These are phyloP conservation scores for Saturnispora besseyi DNA, from an alignment of 805 yeast species.

Conservation along the genomic window DNA sequence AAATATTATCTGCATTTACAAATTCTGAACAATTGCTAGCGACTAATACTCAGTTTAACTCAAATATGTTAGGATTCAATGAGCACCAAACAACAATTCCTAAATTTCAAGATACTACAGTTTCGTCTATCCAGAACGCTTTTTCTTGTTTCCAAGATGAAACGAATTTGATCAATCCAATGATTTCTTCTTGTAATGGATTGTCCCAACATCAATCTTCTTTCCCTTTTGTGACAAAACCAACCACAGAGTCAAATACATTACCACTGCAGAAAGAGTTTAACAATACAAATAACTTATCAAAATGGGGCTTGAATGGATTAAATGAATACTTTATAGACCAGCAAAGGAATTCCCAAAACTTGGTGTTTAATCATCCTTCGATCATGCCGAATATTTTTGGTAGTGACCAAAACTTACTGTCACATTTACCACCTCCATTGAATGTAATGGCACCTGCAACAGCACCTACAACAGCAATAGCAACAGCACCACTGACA, in stretches of 20 bases:
- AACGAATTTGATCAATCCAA: not conserved
- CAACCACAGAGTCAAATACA: not conserved
- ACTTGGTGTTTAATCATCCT: not conserved
- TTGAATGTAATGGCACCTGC: conserved; percentile 5
- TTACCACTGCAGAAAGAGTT: not conserved
- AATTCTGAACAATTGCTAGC: too few relatives aligned
- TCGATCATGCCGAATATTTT: not conserved
- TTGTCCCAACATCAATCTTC: not conserved
- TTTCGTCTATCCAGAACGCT: not conserved
- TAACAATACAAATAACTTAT: not conserved
- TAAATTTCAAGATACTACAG: not conserved
- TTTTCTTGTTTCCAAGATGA: not conserved
- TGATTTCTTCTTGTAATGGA: not conserved
- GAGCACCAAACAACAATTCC: not conserved
- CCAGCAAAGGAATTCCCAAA: not conserved
- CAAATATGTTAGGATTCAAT: not conserved
- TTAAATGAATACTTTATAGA: not conserved
- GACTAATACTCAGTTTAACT: too few relatives aligned
- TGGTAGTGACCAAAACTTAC: not conserved
- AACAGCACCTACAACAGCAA: not conserved
- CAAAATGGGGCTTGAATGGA: not conserved
- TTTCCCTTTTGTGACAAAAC: not conserved
- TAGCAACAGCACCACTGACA: not conserved
- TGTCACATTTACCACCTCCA: conserved; percentile 3
- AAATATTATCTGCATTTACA: too few relatives aligned